Evolutionary conservation across 148 eudicot species (phyloP).

Genomic region (Drosera capensis): DNA sequence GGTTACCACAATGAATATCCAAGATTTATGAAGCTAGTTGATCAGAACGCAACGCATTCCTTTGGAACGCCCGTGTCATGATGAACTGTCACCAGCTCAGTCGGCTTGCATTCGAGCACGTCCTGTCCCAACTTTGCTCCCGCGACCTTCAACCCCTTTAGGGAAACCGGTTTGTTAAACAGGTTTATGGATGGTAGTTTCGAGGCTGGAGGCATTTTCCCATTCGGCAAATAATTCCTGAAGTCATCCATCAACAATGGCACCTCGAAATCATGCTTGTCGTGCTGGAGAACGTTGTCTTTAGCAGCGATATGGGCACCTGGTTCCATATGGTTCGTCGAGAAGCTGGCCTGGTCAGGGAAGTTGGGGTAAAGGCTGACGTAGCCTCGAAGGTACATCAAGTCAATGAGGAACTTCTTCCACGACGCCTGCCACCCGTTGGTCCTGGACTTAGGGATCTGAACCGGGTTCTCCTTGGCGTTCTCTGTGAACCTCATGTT

Average conservation of each 20-base stretch:
- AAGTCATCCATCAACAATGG: constrained; percentile 67
- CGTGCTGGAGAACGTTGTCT: constrained; percentile 58
- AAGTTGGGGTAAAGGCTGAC: constrained; percentile 84
- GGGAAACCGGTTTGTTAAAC: constrained; percentile 73
- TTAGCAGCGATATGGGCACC: constrained; percentile 87
- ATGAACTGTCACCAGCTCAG: constrained; percentile 45
- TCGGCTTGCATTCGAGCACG: constrained; percentile 47
- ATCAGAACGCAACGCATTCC: constrained; percentile 55
- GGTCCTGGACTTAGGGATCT: constrained; percentile 83
- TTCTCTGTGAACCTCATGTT: constrained; percentile 93
- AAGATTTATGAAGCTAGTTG: too few species aligned
- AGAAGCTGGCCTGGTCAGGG: constrained; percentile 76
- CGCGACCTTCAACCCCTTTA: constrained; percentile 76
- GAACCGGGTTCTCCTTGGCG: constrained; percentile 82
- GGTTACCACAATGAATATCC: too few species aligned
- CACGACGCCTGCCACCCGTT: constrained; percentile 99
- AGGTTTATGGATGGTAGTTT: constrained; percentile 68
- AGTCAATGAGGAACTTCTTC: constrained; percentile 90
- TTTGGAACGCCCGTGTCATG: constrained; percentile 71
- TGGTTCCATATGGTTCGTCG: constrained; percentile 96
- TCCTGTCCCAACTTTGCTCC: constrained; percentile 80
- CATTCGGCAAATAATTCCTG: constrained; percentile 41
- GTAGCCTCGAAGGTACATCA: constrained; percentile 92
- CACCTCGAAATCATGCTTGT: constrained; percentile 83
- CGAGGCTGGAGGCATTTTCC: constrained; percentile 83